phyloP scores from a whole-genome alignment of 768 basidiomycete genomes.

The Hypsizygus marmoreus region DNA sequence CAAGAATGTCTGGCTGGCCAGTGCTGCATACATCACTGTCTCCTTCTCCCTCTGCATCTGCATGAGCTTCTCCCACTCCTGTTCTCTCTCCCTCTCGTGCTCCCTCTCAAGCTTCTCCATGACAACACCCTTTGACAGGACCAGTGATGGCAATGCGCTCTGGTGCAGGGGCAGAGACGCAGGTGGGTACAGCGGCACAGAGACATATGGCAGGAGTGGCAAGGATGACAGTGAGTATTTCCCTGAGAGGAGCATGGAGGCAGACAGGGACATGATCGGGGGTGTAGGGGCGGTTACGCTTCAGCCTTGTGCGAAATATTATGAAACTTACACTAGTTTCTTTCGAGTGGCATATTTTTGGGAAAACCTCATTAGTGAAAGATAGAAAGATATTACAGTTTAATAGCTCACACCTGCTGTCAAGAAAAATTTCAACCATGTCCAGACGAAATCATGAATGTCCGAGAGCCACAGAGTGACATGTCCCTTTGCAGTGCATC shows the following conservation, averaged over 20 bases:
- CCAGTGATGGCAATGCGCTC: conserved; percentile 47
- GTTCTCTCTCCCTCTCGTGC: conserved; percentile 18
- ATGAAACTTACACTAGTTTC: too few relatives aligned
- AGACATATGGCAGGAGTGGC: conserved; percentile 11
- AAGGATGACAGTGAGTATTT: conserved; percentile 41
- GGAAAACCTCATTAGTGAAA: too few relatives aligned
- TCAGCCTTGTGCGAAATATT: too few relatives aligned
- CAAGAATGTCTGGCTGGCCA: conserved; percentile 78
- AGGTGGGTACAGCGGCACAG: conserved; percentile 10
- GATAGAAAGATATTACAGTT: too few relatives aligned
- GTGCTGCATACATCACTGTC: conserved; percentile 64
- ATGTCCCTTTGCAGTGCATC: too few relatives aligned
- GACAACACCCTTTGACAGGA: conserved; percentile 25
- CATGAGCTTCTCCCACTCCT: conserved; percentile 21
- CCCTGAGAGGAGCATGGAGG: conserved; percentile 44
- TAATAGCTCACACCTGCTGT: too few relatives aligned
- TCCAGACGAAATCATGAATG: too few relatives aligned
- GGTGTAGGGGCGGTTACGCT: conserved; percentile 17
- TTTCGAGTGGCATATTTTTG: too few relatives aligned
- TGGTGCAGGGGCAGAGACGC: conserved; percentile 18
- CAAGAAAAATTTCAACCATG: too few relatives aligned
- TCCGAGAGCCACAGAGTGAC: too few relatives aligned
- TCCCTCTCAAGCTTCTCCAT: conserved; percentile 29
- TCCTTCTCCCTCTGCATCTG: conserved; percentile 36
- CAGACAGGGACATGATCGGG: conserved; percentile 18